Evolutionary conservation across 495 filamentous ascomycete species (phyloP).

Genomic region (Penicillium pulvis): DNA sequence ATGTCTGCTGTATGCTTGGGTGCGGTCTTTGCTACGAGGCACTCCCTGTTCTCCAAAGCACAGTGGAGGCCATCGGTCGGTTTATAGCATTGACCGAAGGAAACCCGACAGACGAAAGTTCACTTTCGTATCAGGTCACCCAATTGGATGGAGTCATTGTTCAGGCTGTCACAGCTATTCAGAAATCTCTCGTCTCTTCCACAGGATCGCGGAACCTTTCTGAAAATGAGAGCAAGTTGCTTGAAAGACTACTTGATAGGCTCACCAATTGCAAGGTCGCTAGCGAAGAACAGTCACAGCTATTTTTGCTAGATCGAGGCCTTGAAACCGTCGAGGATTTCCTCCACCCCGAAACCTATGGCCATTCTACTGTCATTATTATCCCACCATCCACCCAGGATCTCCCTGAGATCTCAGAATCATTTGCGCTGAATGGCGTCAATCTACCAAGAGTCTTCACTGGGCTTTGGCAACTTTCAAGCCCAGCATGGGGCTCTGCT

Average conservation of each 20-base stretch:
- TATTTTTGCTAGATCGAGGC: constrained; percentile 18
- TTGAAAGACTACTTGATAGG: constrained; percentile 11
- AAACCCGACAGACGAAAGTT: constrained; percentile 3
- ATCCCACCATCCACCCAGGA: neutral
- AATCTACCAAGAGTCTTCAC: constrained; percentile 41
- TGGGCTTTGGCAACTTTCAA: constrained; percentile 49
- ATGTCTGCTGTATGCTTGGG: constrained; percentile 31
- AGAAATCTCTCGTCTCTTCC: constrained; percentile 35
- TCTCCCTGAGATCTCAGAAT: constrained; percentile 22
- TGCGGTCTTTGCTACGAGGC: constrained; percentile 23
- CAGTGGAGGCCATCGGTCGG: constrained; percentile 16
- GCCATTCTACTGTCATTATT: constrained; percentile 8
- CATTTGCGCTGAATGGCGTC: constrained; percentile 31
- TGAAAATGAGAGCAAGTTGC: constrained; percentile 3
- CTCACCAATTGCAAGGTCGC: constrained; percentile 8
- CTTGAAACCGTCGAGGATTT: constrained; percentile 9
- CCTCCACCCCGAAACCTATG: constrained; percentile 3
- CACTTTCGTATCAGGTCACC: constrained; percentile 19
- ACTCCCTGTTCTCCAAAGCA: constrained; percentile 14
- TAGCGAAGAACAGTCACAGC: constrained; percentile 3
- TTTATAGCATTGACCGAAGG: constrained; percentile 5
- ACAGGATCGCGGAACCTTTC: constrained; percentile 15
- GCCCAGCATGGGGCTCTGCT: constrained; percentile 46
- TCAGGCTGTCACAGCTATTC: constrained; percentile 42
- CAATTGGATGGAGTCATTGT: constrained; percentile 44